These are phyloP conservation scores for Exophiala aquamarina DNA, from an alignment of 2,329 filamentous ascomycete species.

Conservation along the genomic window DNA sequence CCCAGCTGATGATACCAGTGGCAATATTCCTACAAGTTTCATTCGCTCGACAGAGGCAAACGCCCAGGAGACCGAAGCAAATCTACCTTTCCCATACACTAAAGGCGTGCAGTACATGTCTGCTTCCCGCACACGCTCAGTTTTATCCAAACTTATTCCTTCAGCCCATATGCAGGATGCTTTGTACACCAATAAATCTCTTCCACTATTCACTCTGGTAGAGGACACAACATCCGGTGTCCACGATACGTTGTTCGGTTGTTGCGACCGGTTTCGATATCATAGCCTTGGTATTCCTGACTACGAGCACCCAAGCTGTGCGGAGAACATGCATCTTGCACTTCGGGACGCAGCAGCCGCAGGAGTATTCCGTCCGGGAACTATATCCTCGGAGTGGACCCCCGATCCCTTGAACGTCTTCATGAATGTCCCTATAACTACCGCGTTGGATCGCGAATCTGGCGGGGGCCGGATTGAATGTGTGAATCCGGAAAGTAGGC, in stretches of 20 bases:
- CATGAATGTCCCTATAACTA: slow-evolving; percentile 41
- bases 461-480: slow-evolving; percentile 33
- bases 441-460: slow-evolving; percentile 6
- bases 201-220: slow-evolving; percentile 37
- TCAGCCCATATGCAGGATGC: slow-evolving; percentile 29
- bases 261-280: slow-evolving; percentile 42
- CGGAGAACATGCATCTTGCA: slow-evolving; percentile 39
- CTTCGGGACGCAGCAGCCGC: slow-evolving; percentile 29
- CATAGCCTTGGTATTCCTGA: slow-evolving; percentile 33
- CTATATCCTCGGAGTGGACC: slow-evolving; percentile 29
- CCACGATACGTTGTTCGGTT: slow-evolving; percentile 43
- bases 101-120: slow-evolving; percentile 31
- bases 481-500: slow-evolving; percentile 34
- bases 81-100: slow-evolving; percentile 26
- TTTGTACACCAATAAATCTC: slow-evolving; percentile 39
- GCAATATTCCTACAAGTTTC: slow-evolving; percentile 3
- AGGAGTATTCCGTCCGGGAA: slow-evolving; percentile 26
- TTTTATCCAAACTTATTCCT: slow-evolving; percentile 33
- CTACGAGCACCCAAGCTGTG: slow-evolving; percentile 41
- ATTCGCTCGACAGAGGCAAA: slow-evolving; percentile 31
- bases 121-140: slow-evolving; percentile 40
- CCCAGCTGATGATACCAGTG: neutral
- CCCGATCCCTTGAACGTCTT: slow-evolving; percentile 45
- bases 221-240: slow-evolving; percentile 40
- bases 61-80: slow-evolving; percentile 39